A percentile compares a stretch with the other conserved stretches of the same genome.
Evolutionary conservation across 1,284 basidiomycete genomes (phyloP).

Genomic region (Peniophora sp.): DNA sequence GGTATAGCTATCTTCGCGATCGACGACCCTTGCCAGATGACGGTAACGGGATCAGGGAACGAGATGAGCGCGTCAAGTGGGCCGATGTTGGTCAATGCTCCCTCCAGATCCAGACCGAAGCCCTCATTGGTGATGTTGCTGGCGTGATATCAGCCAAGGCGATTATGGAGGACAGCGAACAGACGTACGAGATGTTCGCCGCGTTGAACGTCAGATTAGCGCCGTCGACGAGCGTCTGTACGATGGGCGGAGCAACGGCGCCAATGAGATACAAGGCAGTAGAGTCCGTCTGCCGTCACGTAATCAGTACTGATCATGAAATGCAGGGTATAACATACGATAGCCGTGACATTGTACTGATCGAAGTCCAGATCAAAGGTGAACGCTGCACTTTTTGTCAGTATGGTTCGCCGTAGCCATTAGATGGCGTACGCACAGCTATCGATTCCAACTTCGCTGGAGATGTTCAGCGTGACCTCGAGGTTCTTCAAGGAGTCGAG

Average conservation of each 20-base stretch:
- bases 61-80: conserved; percentile 65
- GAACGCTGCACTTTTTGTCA: conserved; percentile 1
- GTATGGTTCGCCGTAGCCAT: conserved; percentile 26
- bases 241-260: conserved; percentile 68
- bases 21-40: conserved; percentile 53
- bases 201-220: conserved; percentile 51
- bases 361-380: conserved; percentile 30
- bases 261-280: conserved; percentile 66
- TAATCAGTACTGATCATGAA: conserved; percentile 57
- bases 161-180: conserved; percentile 56
- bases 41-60: conserved; percentile 56
- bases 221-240: conserved; percentile 64
- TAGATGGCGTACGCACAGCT: conserved; percentile 50
- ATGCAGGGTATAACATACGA: conserved; percentile 56
- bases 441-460: conserved; percentile 45
- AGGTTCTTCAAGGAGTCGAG: conserved; percentile 25
- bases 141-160: conserved; percentile 35
- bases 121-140: conserved; percentile 66
- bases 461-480: conserved; percentile 36
- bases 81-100: conserved; percentile 29
- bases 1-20: conserved; percentile 62
- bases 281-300: conserved; percentile 54
- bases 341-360: conserved; percentile 61
- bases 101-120: conserved; percentile 44
- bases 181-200: conserved; percentile 50